Base-by-base conservation (phyloP, 345 rosid genomes). In the Syzygium aqueum region DNA sequence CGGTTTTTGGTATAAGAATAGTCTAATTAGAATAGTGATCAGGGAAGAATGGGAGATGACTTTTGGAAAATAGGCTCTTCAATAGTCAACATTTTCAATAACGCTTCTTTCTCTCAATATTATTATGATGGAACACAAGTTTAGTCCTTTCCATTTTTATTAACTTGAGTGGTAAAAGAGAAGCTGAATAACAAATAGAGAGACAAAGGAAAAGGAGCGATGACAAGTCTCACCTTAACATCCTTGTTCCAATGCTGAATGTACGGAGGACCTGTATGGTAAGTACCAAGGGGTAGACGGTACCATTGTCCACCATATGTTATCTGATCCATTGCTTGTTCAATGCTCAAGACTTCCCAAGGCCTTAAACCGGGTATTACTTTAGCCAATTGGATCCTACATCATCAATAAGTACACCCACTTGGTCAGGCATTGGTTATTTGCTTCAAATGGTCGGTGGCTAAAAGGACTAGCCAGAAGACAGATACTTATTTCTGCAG, bases 271-370 rank as follows among this genome's bases (percentile, higher is more conserved):
- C 98, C 97, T 3, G 97, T 94, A 8, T 92, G 90, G 90, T 91
- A 92, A 51, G 94, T 59, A 86, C 98, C 97, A 89, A 97, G 99
- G 22, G 98, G 98, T 85, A 93, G 96, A 53, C 99, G 95, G 88
- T 94, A 96, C 98, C 99, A 96, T 90, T 93, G 90, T 90, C 98
- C 98, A 52, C 94, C 94, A 87, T 94, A 97, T 40, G 94, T 95
- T 63, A 97, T 92, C 88, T 95, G 92, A 91, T 96, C 97, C 98
- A 97, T 97, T 53, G 99, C 99, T 92, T 97, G 98, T 92, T 96
- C 99, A 78, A 95, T 80, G 82, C 97, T 96, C 86, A 96, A 90
- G 89, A 97, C 96, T 91, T 97, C 99, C 99, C 99, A 96, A n/a
- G 98, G 99, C 91, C 99, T 93, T 90, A 97, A 89, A 54, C 95